Conservation (phyloP, 2,329 filamentous ascomycete species). For the Cryphonectria carpinicola region DNA sequence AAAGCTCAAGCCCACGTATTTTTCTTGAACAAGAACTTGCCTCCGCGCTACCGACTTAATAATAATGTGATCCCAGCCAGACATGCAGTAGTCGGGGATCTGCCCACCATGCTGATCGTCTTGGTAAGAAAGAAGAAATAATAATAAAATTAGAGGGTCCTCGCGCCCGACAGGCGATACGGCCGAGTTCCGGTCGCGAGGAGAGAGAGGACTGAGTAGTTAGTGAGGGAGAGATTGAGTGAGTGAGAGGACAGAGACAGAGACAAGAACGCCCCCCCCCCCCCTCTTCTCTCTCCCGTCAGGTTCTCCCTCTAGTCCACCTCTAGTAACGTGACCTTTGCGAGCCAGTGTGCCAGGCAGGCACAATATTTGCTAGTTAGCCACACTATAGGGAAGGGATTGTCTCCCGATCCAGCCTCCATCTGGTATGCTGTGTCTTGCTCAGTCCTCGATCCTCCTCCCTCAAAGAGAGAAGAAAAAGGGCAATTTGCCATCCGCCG, state of each 20-base stretch:
- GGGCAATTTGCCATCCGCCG: background rate
- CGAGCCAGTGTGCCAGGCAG: background rate
- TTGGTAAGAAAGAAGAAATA: too few species aligned
- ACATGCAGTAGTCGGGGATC: constrained; percentile 21
- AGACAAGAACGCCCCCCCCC: background rate
- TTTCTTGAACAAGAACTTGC: background rate
- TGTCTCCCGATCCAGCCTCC: background rate
- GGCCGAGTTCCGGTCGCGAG: background rate
- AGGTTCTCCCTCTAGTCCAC: background rate
- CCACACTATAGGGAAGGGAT: background rate
- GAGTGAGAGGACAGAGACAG: too few species aligned
- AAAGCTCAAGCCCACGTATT: background rate
- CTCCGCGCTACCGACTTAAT: constrained; percentile 1
- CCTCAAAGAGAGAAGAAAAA: background rate
- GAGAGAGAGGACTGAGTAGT: too few species aligned
- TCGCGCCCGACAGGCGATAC: background rate
- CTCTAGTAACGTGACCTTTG: background rate
- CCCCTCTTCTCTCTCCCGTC: too few species aligned
- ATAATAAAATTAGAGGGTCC: background rate
- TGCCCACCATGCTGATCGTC: background rate
- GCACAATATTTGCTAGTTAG: background rate
- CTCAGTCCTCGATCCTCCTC: background rate
- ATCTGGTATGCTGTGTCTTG: background rate
- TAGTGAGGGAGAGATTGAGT: too few species aligned
- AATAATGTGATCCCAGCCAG: background rate